A percentile compares a stretch with the other conserved stretches of the same genome.
phyloP scores from a whole-genome alignment of 1,139 yeast genomes.

The Protomyces macrosporus region DNA sequence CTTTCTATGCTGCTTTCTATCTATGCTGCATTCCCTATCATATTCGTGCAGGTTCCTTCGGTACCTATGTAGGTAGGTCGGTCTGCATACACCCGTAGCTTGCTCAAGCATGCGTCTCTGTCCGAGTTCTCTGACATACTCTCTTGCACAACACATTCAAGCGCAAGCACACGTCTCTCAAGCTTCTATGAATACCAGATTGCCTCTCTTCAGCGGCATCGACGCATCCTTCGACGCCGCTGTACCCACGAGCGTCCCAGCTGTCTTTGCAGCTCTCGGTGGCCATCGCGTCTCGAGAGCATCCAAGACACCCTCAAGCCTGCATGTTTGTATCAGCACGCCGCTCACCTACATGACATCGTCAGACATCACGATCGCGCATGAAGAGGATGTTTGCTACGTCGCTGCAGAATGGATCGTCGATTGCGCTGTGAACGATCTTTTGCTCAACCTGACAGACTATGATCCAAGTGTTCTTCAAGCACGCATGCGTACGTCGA shows the following conservation, averaged over 20 bases:
- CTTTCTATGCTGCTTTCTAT: background rate
- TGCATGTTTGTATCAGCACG: background rate
- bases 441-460: background rate
- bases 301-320: no score
- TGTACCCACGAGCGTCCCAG: background rate
- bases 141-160: no score
- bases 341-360: background rate
- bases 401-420: background rate
- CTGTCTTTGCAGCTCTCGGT: background rate
- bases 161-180: no score
- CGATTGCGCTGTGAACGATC: background rate
- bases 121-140: no score
- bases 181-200: no score
- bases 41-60: no score
- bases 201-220: background rate
- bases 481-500: background rate
- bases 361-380: background rate
- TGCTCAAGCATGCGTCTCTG: no score
- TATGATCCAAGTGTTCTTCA: background rate
- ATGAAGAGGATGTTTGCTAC: background rate
- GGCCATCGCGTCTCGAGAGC: background rate
- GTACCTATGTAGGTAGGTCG: no score
- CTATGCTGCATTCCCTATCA: no score
- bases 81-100: no score
- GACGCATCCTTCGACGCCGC: background rate